Percentiles rank a stretch among this genome's conserved stretches.
phyloP scores from a whole-genome alignment of 208 protist species.

The Crithidia brevicula region DNA sequence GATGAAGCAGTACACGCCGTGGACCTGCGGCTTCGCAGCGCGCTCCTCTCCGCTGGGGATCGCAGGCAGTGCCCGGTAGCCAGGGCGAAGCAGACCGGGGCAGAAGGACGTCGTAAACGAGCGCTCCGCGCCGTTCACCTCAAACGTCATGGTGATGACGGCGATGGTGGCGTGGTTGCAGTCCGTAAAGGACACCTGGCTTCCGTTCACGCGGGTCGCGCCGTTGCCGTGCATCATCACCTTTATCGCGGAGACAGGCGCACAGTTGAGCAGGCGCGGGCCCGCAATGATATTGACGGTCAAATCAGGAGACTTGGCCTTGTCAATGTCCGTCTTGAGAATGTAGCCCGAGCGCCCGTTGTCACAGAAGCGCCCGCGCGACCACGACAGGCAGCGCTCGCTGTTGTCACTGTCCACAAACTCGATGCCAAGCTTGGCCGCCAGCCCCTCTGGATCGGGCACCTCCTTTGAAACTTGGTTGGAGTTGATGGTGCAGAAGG shows the following conservation, averaged over 20 bases:
- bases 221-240: constrained; percentile 63
- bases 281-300: constrained; percentile 76
- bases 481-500: constrained; percentile 54
- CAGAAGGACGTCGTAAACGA: constrained; percentile 74
- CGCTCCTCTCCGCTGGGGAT: constrained; percentile 53
- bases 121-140: constrained; percentile 59
- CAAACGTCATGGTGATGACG: constrained; percentile 78
- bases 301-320: constrained; percentile 46
- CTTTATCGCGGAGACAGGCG: constrained; percentile 44
- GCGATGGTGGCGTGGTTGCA: constrained; percentile 73
- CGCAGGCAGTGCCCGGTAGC: constrained; percentile 74
- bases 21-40: constrained; percentile 38
- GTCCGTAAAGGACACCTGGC: constrained; percentile 65
- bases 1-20: constrained; percentile 75
- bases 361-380: constrained; percentile 76
- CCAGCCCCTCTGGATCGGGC: constrained; percentile 43
- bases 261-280: constrained; percentile 60
- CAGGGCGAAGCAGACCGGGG: constrained; percentile 56
- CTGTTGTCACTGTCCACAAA: constrained; percentile 74
- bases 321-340: constrained; percentile 65
- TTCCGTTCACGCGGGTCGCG: constrained; percentile 50
- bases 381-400: constrained; percentile 54
- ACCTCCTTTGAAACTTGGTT: constrained; percentile 10
- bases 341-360: constrained; percentile 89
- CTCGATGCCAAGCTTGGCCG: constrained; percentile 65